These are phyloP conservation scores for Candida methanosorbosa DNA, from an alignment of 805 yeast species.

Conservation along the genomic window DNA sequence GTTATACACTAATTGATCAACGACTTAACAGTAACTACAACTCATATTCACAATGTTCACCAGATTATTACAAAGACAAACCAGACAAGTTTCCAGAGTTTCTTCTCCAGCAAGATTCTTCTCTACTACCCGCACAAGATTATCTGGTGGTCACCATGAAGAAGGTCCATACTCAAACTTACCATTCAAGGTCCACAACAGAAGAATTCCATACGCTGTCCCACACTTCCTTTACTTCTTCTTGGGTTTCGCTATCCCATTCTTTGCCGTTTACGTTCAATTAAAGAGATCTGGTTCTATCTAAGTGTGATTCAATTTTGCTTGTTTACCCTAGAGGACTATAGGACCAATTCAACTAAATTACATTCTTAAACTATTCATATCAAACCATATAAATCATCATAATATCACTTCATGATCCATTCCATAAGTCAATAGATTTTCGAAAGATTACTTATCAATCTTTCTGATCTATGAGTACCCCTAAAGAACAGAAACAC, in stretches of 20 bases:
- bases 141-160: conserved; percentile 41
- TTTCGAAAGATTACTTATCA: too few species aligned
- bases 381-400: background rate
- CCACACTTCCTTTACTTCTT: conserved; percentile 77
- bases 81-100: too few species aligned
- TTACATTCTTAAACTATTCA: background rate
- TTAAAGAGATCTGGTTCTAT: conserved; percentile 75
- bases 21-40: too few species aligned
- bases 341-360: too few species aligned
- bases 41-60: conserved; percentile 22
- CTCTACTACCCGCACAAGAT: conserved; percentile 42
- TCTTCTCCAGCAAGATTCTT: conserved; percentile 34
- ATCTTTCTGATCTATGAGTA: too few species aligned
- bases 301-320: too few species aligned
- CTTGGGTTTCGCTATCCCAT: conserved; percentile 67
- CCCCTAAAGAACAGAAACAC: too few species aligned
- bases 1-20: too few species aligned
- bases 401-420: too few species aligned
- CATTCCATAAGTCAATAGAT: too few species aligned
- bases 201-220: conserved; percentile 81
- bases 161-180: conserved; percentile 86
- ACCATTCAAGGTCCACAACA: conserved; percentile 91
- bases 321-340: too few species aligned
- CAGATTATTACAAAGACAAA: conserved; percentile 19
- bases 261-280: conserved; percentile 71